These are phyloP conservation scores for Magnaporthiopsis incrustans DNA, from an alignment of 2,329 filamentous ascomycete genomes.

Conservation along the genomic window DNA sequence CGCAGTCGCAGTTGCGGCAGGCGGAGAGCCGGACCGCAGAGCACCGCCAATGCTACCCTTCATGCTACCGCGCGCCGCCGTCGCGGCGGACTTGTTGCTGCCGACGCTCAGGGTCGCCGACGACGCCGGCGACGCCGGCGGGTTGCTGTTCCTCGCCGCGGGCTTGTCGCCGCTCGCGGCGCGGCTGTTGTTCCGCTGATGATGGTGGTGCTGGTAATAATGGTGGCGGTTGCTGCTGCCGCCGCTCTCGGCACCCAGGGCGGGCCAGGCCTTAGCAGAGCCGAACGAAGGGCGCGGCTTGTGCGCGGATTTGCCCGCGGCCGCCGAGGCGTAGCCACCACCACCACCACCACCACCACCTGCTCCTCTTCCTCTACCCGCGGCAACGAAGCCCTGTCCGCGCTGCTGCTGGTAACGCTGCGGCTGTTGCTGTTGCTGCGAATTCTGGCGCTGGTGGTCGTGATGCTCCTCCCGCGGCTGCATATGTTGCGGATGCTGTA, in stretches of 20 bases:
- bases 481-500: not conserved
- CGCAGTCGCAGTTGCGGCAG: no score
- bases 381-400: not conserved
- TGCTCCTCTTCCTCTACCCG: not conserved
- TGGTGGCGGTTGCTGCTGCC: not conserved
- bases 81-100: not conserved
- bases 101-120: not conserved
- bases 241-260: not conserved
- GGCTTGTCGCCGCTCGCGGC: no score
- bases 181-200: not conserved
- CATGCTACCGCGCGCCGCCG: no score
- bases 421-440: not conserved
- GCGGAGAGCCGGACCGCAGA: not conserved
- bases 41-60: not conserved
- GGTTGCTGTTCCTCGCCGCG: not conserved
- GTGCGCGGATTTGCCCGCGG: not conserved
- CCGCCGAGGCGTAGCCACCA: not conserved
- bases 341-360: no score
- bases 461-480: not conserved
- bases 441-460: no score
- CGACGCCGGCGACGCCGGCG: not conserved
- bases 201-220: not conserved
- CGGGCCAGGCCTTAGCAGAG: slow-evolving; percentile 1
- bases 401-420: not conserved
- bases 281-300: not conserved